Percentiles rank a stretch among this genome's conserved stretches.
phyloP scores from a whole-genome alignment of 257 asterid species.

The Solanum appendiculatum region DNA sequence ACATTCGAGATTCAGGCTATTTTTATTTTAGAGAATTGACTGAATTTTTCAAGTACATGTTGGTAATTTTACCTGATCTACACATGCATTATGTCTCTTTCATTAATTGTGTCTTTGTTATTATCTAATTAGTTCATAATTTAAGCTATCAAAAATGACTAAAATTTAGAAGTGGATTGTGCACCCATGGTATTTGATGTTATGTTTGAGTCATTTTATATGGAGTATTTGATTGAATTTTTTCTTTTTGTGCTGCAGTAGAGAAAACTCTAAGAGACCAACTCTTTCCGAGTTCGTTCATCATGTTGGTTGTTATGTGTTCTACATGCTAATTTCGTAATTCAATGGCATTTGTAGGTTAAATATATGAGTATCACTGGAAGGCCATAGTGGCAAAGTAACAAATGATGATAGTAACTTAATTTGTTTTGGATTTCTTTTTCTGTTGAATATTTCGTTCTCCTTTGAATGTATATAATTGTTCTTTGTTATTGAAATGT shows the following conservation, averaged over 20 bases:
- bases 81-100: not conserved
- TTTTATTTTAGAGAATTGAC: too few relatives aligned
- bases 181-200: not conserved
- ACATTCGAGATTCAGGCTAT: too few relatives aligned
- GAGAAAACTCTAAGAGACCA: not conserved
- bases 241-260: not conserved
- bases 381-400: not conserved
- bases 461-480: too few relatives aligned
- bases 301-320: not conserved
- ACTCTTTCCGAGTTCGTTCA: not conserved
- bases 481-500: not conserved
- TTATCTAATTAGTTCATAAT: too few relatives aligned
- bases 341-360: not conserved
- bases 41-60: too few relatives aligned
- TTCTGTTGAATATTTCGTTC: too few relatives aligned
- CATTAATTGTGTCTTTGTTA: not conserved
- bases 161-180: not conserved
- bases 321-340: too few relatives aligned
- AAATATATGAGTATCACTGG: not conserved
- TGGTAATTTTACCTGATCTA: too few relatives aligned
- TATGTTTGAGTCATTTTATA: not conserved
- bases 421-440: too few relatives aligned
- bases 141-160: not conserved
- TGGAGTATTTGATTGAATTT: too few relatives aligned
- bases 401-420: not conserved